These are phyloP conservation scores for Chara braunii DNA, from an alignment of 139 green algal species.

Conservation along the genomic window DNA sequence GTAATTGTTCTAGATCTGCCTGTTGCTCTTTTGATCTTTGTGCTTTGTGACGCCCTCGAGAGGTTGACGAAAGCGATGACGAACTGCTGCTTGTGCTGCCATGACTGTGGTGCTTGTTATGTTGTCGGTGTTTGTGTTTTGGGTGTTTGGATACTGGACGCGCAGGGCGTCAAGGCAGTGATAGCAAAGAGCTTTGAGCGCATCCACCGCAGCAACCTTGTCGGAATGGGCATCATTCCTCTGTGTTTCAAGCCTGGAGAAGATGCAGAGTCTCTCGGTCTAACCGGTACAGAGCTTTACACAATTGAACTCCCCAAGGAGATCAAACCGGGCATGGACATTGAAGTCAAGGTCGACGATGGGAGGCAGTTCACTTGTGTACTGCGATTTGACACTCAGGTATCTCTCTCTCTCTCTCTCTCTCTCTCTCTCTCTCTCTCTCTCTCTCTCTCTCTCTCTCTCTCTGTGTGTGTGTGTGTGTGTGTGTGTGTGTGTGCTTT, in stretches of 20 bases:
- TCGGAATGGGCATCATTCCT: slow-evolving; percentile 47
- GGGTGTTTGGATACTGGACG: neutral
- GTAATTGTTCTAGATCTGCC: no score
- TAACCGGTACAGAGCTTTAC: slow-evolving; percentile 42
- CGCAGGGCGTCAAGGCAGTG: slow-evolving; percentile 45
- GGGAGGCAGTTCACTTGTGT: slow-evolving; percentile 32
- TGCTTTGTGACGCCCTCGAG: no score
- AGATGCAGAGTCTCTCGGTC: slow-evolving; percentile 32
- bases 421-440: neutral
- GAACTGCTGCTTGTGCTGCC: no score
- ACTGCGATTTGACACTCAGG: slow-evolving; percentile 42
- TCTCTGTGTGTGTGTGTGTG: neutral
- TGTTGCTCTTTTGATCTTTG: no score
- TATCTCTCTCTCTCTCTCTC: neutral
- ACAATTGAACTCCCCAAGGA: slow-evolving; percentile 37
- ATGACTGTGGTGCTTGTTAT: no score
- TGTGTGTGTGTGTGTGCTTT: no score
- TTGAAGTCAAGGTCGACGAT: slow-evolving; percentile 33
- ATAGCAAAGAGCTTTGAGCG: slow-evolving; percentile 49
- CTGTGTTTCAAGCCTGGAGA: slow-evolving; percentile 44
- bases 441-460: neutral
- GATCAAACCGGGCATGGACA: slow-evolving; percentile 44
- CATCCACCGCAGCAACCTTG: slow-evolving; percentile 47
- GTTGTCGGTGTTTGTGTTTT: no score
- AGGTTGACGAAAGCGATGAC: no score